A percentile compares a stretch with the other conserved stretches of the same genome.
Conservation (phyloP, 495 filamentous ascomycete species). For the Daldinia concentrica region DNA sequence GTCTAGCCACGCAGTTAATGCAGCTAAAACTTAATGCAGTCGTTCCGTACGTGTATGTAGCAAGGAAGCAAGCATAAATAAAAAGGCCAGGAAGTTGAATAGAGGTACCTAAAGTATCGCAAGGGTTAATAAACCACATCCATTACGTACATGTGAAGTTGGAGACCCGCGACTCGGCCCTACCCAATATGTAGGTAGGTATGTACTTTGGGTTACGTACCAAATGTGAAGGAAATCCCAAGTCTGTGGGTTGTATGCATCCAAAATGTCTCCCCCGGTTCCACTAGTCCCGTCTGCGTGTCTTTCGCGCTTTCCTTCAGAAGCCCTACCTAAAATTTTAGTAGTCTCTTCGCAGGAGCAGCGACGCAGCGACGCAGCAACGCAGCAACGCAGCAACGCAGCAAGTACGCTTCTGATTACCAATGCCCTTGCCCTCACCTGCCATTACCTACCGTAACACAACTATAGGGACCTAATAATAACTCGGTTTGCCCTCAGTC, state of each 20-base stretch:
- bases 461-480: conserved; percentile 6
- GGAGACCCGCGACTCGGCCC: conserved; percentile 11
- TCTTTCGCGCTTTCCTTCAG: not conserved
- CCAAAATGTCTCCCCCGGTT: not conserved
- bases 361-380: too few species aligned
- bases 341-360: not conserved
- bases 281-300: not conserved
- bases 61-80: not conserved
- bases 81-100: not conserved
- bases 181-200: too few species aligned
- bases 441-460: conserved; percentile 1
- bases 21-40: conserved; percentile 16
- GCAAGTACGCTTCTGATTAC: conserved; percentile 14
- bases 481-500: not conserved
- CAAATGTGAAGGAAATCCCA: not conserved
- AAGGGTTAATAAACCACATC: conserved; percentile 6
- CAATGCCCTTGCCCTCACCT: conserved; percentile 1
- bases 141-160: conserved; percentile 18
- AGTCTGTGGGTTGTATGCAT: not conserved
- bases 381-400: too few species aligned
- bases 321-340: conserved; percentile 23
- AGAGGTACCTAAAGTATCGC: too few species aligned
- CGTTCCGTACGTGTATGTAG: not conserved
- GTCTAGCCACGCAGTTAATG: conserved; percentile 13
- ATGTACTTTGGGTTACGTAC: conserved; percentile 3